Evolutionary conservation across 1,284 basidiomycete species (phyloP), one percentile per base, ranked within the genome.

Genomic region (Volvariella surrecta): DNA sequence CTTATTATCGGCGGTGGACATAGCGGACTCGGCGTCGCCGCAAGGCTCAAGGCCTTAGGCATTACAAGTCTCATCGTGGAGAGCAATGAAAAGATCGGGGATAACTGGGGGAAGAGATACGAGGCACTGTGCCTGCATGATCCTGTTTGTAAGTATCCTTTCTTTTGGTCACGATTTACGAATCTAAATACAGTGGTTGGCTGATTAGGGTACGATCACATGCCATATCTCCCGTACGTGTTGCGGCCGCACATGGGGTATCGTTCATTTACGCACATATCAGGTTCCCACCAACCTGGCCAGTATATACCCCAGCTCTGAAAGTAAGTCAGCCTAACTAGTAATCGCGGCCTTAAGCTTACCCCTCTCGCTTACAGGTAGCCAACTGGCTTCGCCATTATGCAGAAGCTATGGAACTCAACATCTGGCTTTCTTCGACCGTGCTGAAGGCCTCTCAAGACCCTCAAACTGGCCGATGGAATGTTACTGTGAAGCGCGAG

Each of bases 351-450:
- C n/a, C 24, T 28, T 15, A 4, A 15, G 10, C 13, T 4, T 22
- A 19, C 6, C 21, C 10, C 8, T 19, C 3, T 10, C 22, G 9
- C 11, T 18, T n/a, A 7, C 20, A 40, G 39, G 20, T 37, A 31
- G 30, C 34, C 6, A 19, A 19, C 6, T 35, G 34, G 34, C 34
- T 35, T 19, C 34, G 18, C 8, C 34, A 35, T 15, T 35, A 83
- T 56, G 81, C 78, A 2, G 69, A 79, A 34, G 58, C 71, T 1
- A 63, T 85, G 52, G 81, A 85, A 50, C 57, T 85, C 34, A 75
- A 80, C 57, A 66, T 79, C 21, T 85, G 83, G 82, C 76, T 73
- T 1, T 72, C 73, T 4, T 66, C 76, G 13, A 69, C 58, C 2
- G 63, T 79, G 7, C 64, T 55, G 1, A 57, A 57, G 13, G 68